Conservation (phyloP, 2,329 filamentous ascomycete species). For the Fusarium pseudoanthophilum region DNA sequence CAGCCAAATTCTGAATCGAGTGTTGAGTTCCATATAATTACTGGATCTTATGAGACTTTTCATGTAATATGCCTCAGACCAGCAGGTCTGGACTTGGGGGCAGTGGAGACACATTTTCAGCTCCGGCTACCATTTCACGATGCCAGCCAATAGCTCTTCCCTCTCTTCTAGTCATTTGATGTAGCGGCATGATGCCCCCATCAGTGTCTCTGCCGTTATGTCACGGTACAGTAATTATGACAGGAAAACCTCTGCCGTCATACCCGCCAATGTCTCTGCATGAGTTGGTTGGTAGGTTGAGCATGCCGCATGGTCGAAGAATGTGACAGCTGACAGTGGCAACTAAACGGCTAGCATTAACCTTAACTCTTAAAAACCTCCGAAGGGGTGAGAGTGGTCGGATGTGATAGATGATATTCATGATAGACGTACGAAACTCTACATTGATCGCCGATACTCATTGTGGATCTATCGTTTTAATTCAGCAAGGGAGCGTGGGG, state of each 20-base stretch:
- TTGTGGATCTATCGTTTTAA: neutral
- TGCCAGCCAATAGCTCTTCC: too few species aligned
- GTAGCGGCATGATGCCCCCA: accelerated
- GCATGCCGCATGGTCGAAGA: neutral
- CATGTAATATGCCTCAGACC: neutral
- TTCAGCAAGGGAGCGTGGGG: neutral
- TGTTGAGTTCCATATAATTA: accelerated
- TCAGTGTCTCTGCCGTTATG: too few species aligned
- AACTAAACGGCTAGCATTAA: neutral
- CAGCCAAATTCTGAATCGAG: accelerated
- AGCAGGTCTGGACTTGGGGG: neutral
- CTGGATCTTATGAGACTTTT: too few species aligned
- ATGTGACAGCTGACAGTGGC: neutral
- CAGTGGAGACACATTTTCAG: neutral
- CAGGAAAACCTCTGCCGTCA: neutral
- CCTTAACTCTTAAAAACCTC: neutral
- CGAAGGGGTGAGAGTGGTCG: neutral
- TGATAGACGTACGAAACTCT: neutral
- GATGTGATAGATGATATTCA: neutral
- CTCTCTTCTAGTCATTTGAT: neutral
- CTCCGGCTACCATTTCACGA: too few species aligned
- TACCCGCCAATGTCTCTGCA: neutral
- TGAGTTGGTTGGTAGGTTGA: neutral
- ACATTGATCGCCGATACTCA: neutral
- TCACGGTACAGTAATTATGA: neutral